phyloP scores from a whole-genome alignment of 257 asterid genomes.

The Ballota nigra region DNA sequence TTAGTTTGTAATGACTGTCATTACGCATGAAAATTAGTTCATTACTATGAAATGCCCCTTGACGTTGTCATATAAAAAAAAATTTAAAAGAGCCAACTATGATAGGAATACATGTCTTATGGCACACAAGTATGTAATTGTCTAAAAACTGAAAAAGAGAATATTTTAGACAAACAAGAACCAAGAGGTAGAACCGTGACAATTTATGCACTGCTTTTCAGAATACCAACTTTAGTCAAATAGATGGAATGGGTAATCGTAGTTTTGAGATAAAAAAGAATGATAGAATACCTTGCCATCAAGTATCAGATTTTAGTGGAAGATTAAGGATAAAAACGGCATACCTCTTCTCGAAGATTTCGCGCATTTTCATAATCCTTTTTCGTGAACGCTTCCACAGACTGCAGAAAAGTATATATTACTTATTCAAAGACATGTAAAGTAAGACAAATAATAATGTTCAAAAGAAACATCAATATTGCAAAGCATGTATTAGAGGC shows the following conservation, averaged over 20 bases:
- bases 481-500: constrained; percentile 7
- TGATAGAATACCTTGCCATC: not conserved
- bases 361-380: constrained; percentile 42
- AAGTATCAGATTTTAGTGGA: constrained; percentile 1
- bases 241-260: not conserved
- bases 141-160: not conserved
- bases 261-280: not conserved
- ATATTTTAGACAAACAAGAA: not conserved
- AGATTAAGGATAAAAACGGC: constrained; percentile 19
- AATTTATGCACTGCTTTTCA: not conserved
- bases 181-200: not conserved
- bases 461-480: not conserved
- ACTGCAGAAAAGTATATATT: constrained; percentile 40
- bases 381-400: constrained; percentile 49
- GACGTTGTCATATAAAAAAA: not conserved
- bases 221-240: not conserved
- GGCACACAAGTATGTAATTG: not conserved
- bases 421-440: constrained; percentile 9
- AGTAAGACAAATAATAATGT: not conserved
- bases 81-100: not conserved
- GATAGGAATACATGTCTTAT: not conserved
- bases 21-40: not conserved
- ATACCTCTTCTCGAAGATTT: constrained; percentile 56
- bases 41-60: too few relatives aligned
- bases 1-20: not conserved